Evolutionary conservation across 495 filamentous ascomycete genomes (phyloP).

Genomic region (Amniculicola lignicola): DNA sequence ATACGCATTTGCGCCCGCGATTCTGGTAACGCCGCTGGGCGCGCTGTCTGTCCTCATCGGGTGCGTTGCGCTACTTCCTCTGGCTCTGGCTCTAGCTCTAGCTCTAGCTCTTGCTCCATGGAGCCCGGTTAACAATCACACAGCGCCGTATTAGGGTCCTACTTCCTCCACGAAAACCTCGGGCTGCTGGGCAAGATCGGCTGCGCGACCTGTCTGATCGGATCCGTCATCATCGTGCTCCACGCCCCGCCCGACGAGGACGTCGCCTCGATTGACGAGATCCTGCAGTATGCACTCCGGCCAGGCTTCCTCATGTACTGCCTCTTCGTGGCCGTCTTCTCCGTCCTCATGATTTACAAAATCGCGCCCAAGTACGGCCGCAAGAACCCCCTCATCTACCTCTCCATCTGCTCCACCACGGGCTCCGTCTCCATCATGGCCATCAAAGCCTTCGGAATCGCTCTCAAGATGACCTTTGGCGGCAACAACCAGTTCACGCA

Average conservation of each 20-base stretch:
- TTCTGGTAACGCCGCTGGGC: slow-evolving; percentile 91
- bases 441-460: slow-evolving; percentile 95
- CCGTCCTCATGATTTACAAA: slow-evolving; percentile 91
- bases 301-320: slow-evolving; percentile 89
- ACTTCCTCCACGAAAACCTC: slow-evolving; percentile 85
- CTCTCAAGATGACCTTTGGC: slow-evolving; percentile 83
- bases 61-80: slow-evolving; percentile 39
- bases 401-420: slow-evolving; percentile 95
- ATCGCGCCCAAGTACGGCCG: slow-evolving; percentile 84
- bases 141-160: slow-evolving; percentile 84
- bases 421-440: slow-evolving; percentile 98
- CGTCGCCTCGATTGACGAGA: slow-evolving; percentile 81
- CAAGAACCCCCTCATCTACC: slow-evolving; percentile 90
- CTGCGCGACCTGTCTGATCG: slow-evolving; percentile 92
- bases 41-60: slow-evolving; percentile 93
- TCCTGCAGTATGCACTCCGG: slow-evolving; percentile 81
- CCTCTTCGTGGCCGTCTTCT: slow-evolving; percentile 70
- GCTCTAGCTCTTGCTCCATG: slow-evolving; percentile 28
- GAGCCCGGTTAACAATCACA: background rate
- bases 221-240: slow-evolving; percentile 94
- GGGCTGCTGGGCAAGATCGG: slow-evolving; percentile 88
- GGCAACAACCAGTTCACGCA: slow-evolving; percentile 93
- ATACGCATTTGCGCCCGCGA: slow-evolving; percentile 96
- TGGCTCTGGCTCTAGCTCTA: slow-evolving; percentile 27
- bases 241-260: slow-evolving; percentile 93